Base-by-base conservation (phyloP, 768 basidiomycete genomes). In the Mycena galopus region DNA sequence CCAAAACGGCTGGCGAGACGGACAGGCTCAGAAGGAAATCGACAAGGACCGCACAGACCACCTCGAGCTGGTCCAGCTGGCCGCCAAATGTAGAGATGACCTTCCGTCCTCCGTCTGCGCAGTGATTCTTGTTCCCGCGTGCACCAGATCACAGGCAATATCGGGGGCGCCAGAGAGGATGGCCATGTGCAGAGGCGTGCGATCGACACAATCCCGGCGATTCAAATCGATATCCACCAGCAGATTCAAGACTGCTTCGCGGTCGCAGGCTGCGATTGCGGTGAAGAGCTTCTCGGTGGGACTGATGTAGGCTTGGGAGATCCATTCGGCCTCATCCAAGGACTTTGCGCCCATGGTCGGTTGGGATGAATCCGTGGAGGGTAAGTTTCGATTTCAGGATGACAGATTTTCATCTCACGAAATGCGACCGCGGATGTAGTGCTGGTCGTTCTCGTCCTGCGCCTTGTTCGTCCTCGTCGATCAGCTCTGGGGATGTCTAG, bases 301-400 rank as follows among this genome's bases (percentile, higher is more conserved):
- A 16, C 86, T 88, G 70, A 90, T 84, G 77, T 91, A 92, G 10
- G 87, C 89, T 70, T 89, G 87, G 30, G 84, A 88, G 66, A 85
- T 85, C 91, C 90, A 91, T 83, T 91, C 89, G 9, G 88, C 89
- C 6, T 85, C 88, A 70, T 91, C 89, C 75, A 91, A 90, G 0
- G 90, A 90, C 58, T 27, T 30, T 44, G 19, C 60, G 42, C 12
- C 89, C 89, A 5, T 89, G 89, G 71, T 91, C 85, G 70, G 90
- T 88, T 73, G 88, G 78, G 17, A 91, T 87, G 77, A 91, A 91
- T 39, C 89, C 89, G 67, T 19, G 14, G 2, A n/a, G 10, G 21
- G 32, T 57, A 2, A 35, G n/a, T n/a, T 19, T 21, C 25, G 12
- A 17, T 44, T 27, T 62, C 61, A n/a, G 25, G 73, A 59, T 25